Evolutionary conservation across 495 filamentous ascomycete species (phyloP).

Genomic region (Polyplosphaeria fusca): DNA sequence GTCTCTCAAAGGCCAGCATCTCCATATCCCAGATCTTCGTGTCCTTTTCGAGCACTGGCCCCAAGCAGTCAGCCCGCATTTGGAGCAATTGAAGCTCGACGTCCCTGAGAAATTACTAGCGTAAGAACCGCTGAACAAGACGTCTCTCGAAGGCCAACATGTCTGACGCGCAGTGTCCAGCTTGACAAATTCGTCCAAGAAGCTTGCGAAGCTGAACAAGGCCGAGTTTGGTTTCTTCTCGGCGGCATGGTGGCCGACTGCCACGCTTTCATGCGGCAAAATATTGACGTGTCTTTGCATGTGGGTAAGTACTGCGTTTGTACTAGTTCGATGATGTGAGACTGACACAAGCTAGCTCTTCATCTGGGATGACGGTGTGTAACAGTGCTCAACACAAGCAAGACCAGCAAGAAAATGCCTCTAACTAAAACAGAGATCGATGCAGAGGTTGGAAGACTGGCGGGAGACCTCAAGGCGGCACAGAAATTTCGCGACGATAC

Average conservation of each 20-base stretch:
- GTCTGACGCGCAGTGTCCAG: neutral
- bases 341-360: conserved; percentile 29
- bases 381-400: neutral
- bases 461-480: conserved; percentile 1
- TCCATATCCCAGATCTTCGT: conserved; percentile 10
- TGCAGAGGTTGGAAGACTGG: conserved; percentile 14
- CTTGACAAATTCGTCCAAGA: conserved; percentile 3
- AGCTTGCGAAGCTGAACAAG: neutral
- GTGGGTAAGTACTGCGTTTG: conserved; percentile 25
- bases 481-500: conserved; percentile 13
- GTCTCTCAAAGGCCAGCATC: conserved; percentile 13
- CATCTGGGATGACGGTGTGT: conserved; percentile 34
- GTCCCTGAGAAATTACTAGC: neutral
- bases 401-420: too few relatives aligned
- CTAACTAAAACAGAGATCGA: conserved; percentile 10
- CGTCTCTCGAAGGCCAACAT: neutral
- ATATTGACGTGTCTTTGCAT: conserved; percentile 31
- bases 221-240: conserved; percentile 5
- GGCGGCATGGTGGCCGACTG: conserved; percentile 5
- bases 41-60: conserved; percentile 18
- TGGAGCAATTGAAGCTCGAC: conserved; percentile 9
- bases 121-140: neutral
- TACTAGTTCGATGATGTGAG: neutral
- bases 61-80: neutral
- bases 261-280: conserved; percentile 2